phyloP scores from a whole-genome alignment of 2,329 filamentous ascomycete species.

The Ophiostoma populinum region DNA sequence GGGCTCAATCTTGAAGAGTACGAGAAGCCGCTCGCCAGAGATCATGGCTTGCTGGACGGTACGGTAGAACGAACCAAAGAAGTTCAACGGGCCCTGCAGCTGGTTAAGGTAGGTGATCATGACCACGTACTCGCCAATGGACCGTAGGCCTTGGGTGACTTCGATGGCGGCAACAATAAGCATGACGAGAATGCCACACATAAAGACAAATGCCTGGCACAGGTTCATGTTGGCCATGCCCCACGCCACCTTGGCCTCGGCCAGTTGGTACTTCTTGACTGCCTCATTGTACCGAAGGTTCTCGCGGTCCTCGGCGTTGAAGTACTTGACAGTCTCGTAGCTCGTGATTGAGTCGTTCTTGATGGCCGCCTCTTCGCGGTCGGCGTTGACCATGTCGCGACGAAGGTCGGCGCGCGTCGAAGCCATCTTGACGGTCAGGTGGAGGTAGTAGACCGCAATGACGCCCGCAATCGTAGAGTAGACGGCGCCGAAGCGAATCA shows the following conservation, averaged over 20 bases:
- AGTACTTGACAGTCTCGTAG: slow-evolving; percentile 92
- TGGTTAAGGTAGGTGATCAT: slow-evolving; percentile 66
- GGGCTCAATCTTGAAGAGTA: slow-evolving; percentile 90
- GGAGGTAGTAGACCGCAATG: slow-evolving; percentile 90
- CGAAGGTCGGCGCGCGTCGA: slow-evolving; percentile 82
- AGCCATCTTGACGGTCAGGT: slow-evolving; percentile 90
- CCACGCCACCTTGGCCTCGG: slow-evolving; percentile 60
- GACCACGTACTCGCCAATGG: slow-evolving; percentile 54
- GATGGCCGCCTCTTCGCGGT: slow-evolving; percentile 87
- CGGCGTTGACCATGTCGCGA: slow-evolving; percentile 85
- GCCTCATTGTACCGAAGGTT: slow-evolving; percentile 56
- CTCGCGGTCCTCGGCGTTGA: slow-evolving; percentile 70
- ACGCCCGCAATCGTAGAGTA: slow-evolving; percentile 81
- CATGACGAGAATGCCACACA: slow-evolving; percentile 53
- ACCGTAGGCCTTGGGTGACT: slow-evolving; percentile 47
- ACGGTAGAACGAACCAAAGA: slow-evolving; percentile 88
- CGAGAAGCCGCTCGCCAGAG: slow-evolving; percentile 83
- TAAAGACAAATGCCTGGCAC: slow-evolving; percentile 64
- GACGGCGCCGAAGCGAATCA: slow-evolving; percentile 64
- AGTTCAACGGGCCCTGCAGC: slow-evolving; percentile 65
- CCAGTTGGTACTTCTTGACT: slow-evolving; percentile 52
- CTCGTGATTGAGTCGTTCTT: slow-evolving; percentile 98
- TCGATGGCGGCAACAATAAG: slow-evolving; percentile 64
- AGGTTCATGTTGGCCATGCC: slow-evolving; percentile 70
- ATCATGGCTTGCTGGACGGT: slow-evolving; percentile 96